A percentile compares a stretch with the other conserved stretches of the same genome.
Evolutionary conservation across 225 moss, liverwort and hornwort species (phyloP).

Genomic region (Thuidium tamariscinum): DNA sequence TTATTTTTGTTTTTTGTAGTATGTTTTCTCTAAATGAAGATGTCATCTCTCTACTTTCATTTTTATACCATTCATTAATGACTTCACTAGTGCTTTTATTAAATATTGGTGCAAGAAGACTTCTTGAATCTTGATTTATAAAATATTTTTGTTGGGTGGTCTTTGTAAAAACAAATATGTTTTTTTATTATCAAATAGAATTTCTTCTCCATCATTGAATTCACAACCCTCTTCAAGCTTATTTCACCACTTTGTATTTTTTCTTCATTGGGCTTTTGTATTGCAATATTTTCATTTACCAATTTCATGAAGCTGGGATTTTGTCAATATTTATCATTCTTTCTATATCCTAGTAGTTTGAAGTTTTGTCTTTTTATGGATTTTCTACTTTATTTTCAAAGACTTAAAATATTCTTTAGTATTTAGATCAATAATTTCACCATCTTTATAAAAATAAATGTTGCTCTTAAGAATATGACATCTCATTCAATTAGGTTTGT

Average conservation of each 20-base stretch:
- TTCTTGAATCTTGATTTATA: background rate
- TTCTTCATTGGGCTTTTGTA: background rate
- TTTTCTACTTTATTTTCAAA: background rate
- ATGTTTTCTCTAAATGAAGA: background rate
- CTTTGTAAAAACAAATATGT: slow-evolving; percentile 9
- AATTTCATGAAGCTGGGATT: background rate
- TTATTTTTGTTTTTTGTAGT: slow-evolving; percentile 14
- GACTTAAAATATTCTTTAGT: background rate
- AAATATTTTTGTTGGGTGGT: background rate
- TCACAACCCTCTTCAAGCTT: background rate
- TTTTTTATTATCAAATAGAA: background rate
- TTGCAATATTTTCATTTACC: background rate
- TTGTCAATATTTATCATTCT: background rate
- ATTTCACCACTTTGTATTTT: background rate
- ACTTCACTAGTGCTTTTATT: slow-evolving; percentile 1
- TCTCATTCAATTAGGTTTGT: too few relatives aligned
- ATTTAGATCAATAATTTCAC: too few relatives aligned
- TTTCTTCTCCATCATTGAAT: background rate
- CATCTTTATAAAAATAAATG: background rate
- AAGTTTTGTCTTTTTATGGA: background rate
- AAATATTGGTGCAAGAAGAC: slow-evolving; percentile 1
- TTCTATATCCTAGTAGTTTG: background rate
- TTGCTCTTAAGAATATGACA: background rate
- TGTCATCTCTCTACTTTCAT: background rate
- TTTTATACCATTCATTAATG: slow-evolving; percentile 16